Conservation (phyloP, 352 stramenopile genomes). For the Phytophthora capsici region DNA sequence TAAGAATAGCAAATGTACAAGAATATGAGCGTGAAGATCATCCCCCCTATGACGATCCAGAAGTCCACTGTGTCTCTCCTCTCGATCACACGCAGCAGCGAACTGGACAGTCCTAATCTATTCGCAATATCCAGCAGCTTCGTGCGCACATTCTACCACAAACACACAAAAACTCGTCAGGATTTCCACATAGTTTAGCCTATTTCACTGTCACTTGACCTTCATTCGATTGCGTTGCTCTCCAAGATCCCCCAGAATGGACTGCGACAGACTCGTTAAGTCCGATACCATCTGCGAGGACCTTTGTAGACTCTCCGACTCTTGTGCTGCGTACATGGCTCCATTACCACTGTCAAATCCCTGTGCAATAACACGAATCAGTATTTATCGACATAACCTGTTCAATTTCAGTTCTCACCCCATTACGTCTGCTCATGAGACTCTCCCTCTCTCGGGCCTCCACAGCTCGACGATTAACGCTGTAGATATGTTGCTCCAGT, state of each 20-base stretch:
- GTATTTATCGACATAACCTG: no score
- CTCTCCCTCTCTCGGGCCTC: conserved; percentile 79
- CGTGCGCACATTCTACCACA: conserved; percentile 49
- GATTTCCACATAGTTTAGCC: background rate
- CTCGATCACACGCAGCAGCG: conserved; percentile 84
- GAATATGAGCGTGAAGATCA: conserved; percentile 84
- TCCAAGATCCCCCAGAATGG: conserved; percentile 74
- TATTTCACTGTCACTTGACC: conserved; percentile 19
- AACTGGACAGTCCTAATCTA: conserved; percentile 81
- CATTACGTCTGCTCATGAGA: conserved; percentile 70
- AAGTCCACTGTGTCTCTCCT: conserved; percentile 85
- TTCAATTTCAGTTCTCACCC: conserved; percentile 25
- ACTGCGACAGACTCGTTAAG: conserved; percentile 72
- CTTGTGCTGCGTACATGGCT: conserved; percentile 78
- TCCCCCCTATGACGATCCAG: conserved; percentile 85
- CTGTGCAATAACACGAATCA: conserved; percentile 25
- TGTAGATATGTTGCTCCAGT: conserved; percentile 83
- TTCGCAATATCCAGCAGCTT: conserved; percentile 88
- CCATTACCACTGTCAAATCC: conserved; percentile 72
- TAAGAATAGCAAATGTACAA: conserved; percentile 81
- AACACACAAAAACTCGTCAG: conserved; percentile 16
- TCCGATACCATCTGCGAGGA: conserved; percentile 87
- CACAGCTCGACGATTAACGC: conserved; percentile 64
- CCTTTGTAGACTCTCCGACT: conserved; percentile 79
- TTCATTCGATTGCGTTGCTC: conserved; percentile 77